Base-by-base conservation (phyloP, 1,284 basidiomycete genomes). In the Rhodotorula sp. region DNA sequence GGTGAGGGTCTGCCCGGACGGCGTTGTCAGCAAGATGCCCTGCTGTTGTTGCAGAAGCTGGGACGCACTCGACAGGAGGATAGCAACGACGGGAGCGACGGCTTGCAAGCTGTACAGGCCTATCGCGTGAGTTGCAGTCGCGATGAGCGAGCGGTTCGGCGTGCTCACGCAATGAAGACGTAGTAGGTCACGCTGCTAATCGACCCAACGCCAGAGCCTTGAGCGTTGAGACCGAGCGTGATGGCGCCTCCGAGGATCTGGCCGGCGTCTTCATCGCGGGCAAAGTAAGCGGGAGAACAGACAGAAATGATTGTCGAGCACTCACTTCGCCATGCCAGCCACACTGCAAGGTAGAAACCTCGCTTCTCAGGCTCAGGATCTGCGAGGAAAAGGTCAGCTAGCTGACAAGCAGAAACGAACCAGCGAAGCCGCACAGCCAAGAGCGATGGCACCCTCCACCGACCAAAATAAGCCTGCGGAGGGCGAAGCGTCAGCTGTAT, bases 141-240 rank as follows among this genome's bases (percentile, higher is more conserved):
- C 34, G 34, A 34, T 34, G 5, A 34, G 34, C 34, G 34, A 34
- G 34, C 34, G 34, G 34, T 34, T 34, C 34, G 34, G 34, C 34
- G 34, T 34, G 2, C 34, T 34, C 34, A 34, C 0, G 78, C 80
- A 53, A 83, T 81, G 70, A 83, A 82, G 50, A 82, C 81, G 68
- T 81, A 72, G 69, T 81, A 83, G 1, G 81, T 83, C 49, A 80
- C 77, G 44, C 74, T 77, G 23, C 70, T 68, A 48, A 83, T 77
- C 4, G 77, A 77, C 0, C 82, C 82, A 2, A 73, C 71, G 21
- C 66, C 68, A 23, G 68, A 61, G 27, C 75, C 69, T 14, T 80
- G 64, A 25, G 79, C 77, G 72, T 83, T 83, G 58, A 82, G 77
- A 0, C 74, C 79, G 19, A 83, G 76, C 69, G 80, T 81, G 78